Base-by-base conservation (phyloP, 2,329 filamentous ascomycete species). In the Grosmannia huntii region DNA sequence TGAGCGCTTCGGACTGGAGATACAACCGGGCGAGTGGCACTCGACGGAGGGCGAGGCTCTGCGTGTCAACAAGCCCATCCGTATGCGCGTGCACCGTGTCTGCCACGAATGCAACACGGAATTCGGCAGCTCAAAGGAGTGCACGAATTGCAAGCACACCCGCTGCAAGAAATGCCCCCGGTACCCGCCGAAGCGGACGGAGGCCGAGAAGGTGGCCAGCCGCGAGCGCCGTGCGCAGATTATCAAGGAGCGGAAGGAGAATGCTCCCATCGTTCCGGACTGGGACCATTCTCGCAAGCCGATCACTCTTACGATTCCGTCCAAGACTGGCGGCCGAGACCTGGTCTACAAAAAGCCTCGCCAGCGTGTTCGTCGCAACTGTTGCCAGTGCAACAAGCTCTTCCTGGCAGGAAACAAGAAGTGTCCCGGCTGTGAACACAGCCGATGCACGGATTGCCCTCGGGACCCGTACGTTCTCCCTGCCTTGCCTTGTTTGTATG, bases 81-180 rank as follows among this genome's bases (percentile, higher is more conserved):
- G 86, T 60, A 87, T 91, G 80, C 83, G 87, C 57, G 81, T 90
- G 57, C 86, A 88, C 69, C 82, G 85, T 64, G 85, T 81, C 62
- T 96, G 91, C 71, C 91, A 96, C 72, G 79, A 82, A 64, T 96
- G 91, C 74, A 81, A 84, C 60, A 82, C 85, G 16, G 80, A 81
- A 27, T 95, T 92, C 69, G 85, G 86, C 58, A 71, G 80, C 23
- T 81, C 85, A 65, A 90, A 86, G 72, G 77, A 86, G 60, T 96
- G 91, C 71, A 71, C 78, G 63, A 82, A 81, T 64, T 96, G 91
- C 74, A 79, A 87, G 64, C 91, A 96, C 72, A 76, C 76, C 53
- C 83, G 89, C 64, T 96, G 91, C 80, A 86, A 82, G 67, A 84
- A 87, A 66, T 96, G 91, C 69, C 81, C 83, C 31, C 83, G 89